Conservation (phyloP, 164 flowering plant species). For the Magnolia sinica region DNA sequence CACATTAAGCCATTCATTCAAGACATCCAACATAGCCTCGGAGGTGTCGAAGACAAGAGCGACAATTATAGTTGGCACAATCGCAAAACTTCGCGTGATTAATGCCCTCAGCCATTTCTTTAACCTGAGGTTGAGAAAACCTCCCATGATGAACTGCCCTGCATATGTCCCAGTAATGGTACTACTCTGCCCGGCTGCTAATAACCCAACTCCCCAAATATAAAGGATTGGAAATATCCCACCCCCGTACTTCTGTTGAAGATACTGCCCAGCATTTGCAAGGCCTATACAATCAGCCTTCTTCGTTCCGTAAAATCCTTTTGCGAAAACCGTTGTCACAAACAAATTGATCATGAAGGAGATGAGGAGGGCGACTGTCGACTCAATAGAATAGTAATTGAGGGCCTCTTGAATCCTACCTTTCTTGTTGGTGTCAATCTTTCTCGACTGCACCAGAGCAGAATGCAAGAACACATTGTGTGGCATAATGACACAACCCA, state of each 20-base stretch:
- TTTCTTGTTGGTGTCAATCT: slow-evolving; percentile 54
- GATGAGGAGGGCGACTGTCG: slow-evolving; percentile 57
- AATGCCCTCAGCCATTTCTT: slow-evolving; percentile 86
- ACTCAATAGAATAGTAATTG: slow-evolving; percentile 80
- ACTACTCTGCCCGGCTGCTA: slow-evolving; percentile 97
- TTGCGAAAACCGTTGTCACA: slow-evolving; percentile 85
- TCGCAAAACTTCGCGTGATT: slow-evolving; percentile 82
- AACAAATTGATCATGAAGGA: slow-evolving; percentile 81
- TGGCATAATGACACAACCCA: slow-evolving; percentile 91
- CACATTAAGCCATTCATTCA: slow-evolving; percentile 95
- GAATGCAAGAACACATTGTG: slow-evolving; percentile 91
- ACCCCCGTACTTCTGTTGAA: slow-evolving; percentile 82
- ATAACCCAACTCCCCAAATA: slow-evolving; percentile 85
- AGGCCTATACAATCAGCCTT: slow-evolving; percentile 66
- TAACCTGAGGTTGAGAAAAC: slow-evolving; percentile 78
- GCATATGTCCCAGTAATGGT: slow-evolving; percentile 99
- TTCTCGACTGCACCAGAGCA: slow-evolving; percentile 88
- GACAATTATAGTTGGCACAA: slow-evolving; percentile 76
- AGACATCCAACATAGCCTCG: slow-evolving; percentile 62
- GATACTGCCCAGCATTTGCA: slow-evolving; percentile 85
- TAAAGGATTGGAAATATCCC: slow-evolving; percentile 82
- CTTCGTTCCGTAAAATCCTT: slow-evolving; percentile 68
- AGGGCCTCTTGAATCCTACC: slow-evolving; percentile 79
- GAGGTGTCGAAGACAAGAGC: slow-evolving; percentile 72
- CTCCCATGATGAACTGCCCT: slow-evolving; percentile 98